These are phyloP conservation scores for Debaryomyces coudertii DNA, from an alignment of 1,139 yeast species.

Conservation along the genomic window DNA sequence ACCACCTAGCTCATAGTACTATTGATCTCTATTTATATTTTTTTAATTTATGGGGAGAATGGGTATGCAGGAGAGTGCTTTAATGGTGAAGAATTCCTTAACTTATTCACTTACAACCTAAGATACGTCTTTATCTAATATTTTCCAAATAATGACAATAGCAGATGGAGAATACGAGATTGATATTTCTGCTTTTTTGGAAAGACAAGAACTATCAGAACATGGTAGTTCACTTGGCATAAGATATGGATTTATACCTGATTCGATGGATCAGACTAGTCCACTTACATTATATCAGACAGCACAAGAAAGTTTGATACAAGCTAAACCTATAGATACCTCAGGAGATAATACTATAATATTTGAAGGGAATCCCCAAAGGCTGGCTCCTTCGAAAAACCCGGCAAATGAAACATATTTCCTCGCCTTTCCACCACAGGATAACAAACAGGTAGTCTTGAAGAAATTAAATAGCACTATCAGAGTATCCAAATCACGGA, in stretches of 20 bases:
- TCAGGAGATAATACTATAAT: constrained; percentile 29
- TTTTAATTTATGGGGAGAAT: constrained; percentile 1
- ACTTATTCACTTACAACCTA: not conserved
- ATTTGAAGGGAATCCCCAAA: constrained; percentile 45
- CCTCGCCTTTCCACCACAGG: constrained; percentile 26
- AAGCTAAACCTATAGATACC: constrained; percentile 29
- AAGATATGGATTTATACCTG: constrained; percentile 49
- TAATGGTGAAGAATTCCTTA: not conserved
- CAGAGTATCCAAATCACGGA: constrained; percentile 42
- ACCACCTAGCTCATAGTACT: not conserved
- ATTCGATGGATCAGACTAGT: constrained; percentile 42
- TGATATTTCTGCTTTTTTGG: constrained; percentile 36
- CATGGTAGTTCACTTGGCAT: constrained; percentile 36
- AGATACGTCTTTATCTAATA: not conserved
- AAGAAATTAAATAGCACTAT: constrained; percentile 35
- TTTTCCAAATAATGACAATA: constrained; percentile 25
- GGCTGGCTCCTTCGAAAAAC: constrained; percentile 23
- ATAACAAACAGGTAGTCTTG: constrained; percentile 23
- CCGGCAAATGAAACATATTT: constrained; percentile 35
- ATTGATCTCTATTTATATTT: constrained; percentile 1
- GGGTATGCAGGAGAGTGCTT: not conserved
- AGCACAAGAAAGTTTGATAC: constrained; percentile 36
- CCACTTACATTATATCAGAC: constrained; percentile 41
- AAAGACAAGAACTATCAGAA: constrained; percentile 9
- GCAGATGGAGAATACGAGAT: constrained; percentile 53